Evolutionary conservation across 2,329 filamentous ascomycete genomes (phyloP).

Genomic region (Colletotrichum coccodes): DNA sequence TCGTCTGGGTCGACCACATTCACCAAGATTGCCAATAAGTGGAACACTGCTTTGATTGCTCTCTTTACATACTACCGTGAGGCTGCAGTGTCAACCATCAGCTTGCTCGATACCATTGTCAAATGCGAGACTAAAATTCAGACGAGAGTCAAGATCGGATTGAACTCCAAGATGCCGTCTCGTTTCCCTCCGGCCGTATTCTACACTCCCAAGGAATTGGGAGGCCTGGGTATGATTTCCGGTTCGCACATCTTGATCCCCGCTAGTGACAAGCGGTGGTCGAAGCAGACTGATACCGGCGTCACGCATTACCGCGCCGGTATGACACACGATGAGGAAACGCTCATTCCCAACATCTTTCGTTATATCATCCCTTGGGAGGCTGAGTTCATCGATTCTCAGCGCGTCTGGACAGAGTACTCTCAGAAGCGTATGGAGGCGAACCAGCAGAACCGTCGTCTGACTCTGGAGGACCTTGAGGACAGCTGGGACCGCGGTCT

Average conservation of each 20-base stretch:
- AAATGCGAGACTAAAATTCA: slow-evolving; percentile 99
- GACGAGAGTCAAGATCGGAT: slow-evolving; percentile 96
- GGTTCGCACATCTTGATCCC: slow-evolving; percentile 98
- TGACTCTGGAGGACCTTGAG: slow-evolving; percentile 95
- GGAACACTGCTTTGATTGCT: slow-evolving; percentile 97
- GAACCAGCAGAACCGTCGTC: slow-evolving; percentile 93
- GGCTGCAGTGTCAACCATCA: slow-evolving; percentile 94
- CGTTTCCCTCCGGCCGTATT: slow-evolving; percentile 98
- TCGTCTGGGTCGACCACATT: slow-evolving; percentile 99
- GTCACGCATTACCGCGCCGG: slow-evolving; percentile 97
- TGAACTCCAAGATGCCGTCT: slow-evolving; percentile 99
- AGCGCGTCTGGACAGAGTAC: slow-evolving; percentile 99
- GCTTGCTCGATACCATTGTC: slow-evolving; percentile 94
- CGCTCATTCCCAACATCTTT: slow-evolving; percentile 98
- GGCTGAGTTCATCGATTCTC: slow-evolving; percentile 98
- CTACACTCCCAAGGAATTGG: slow-evolving; percentile 97
- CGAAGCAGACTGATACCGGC: slow-evolving; percentile 95
- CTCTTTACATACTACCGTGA: slow-evolving; percentile 99
- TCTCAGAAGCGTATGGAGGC: slow-evolving; percentile 97
- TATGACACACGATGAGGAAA: slow-evolving; percentile 99
- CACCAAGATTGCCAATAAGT: slow-evolving; percentile 99
- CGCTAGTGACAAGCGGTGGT: slow-evolving; percentile 97
- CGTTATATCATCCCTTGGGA: slow-evolving; percentile 99
- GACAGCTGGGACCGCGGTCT: slow-evolving; percentile 98
- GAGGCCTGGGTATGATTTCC: slow-evolving; percentile 98